phyloP scores from a whole-genome alignment of 1,139 yeast genomes.

The Protomyces pachydermus region DNA sequence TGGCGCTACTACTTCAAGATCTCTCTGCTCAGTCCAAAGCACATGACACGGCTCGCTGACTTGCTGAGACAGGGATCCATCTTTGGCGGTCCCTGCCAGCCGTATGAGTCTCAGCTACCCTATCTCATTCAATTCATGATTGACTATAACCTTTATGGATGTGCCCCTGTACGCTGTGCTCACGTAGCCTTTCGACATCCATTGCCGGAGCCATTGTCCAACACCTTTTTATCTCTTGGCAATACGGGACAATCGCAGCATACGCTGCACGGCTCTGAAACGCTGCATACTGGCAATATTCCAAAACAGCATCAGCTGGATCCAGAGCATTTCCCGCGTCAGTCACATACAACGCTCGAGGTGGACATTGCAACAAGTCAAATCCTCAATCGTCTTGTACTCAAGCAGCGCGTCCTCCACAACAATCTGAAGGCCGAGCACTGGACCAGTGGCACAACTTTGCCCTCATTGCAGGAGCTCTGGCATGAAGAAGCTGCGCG shows the following conservation, averaged over 20 bases:
- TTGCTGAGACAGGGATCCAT: conserved; percentile 53
- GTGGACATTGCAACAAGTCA: conserved; percentile 58
- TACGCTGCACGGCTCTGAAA: conserved; percentile 15
- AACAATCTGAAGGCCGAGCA: conserved; percentile 45
- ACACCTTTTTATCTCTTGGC: not conserved
- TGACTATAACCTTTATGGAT: conserved; percentile 79
- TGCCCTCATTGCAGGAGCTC: conserved; percentile 55
- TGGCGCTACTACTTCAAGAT: conserved; percentile 62
- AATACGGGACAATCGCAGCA: conserved; percentile 5
- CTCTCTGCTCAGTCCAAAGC: conserved; percentile 59
- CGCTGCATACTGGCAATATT: conserved; percentile 17
- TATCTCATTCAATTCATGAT: conserved; percentile 67
- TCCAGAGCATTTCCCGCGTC: conserved; percentile 44
- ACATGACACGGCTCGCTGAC: conserved; percentile 55
- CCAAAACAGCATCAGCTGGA: conserved; percentile 28
- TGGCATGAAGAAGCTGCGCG: conserved; percentile 60
- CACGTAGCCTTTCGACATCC: conserved; percentile 31
- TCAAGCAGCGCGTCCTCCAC: conserved; percentile 51
- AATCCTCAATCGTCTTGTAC: conserved; percentile 52
- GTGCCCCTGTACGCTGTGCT: conserved; percentile 60
- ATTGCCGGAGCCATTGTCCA: conserved; percentile 22
- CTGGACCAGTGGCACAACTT: conserved; percentile 30
- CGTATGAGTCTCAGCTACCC: conserved; percentile 79
- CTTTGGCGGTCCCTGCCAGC: conserved; percentile 43
- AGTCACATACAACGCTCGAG: conserved; percentile 62